Percentiles rank a stretch among this genome's conserved stretches.
Evolutionary conservation across 1,284 basidiomycete species (phyloP).

Genomic region (Apiotrichum gamsii): DNA sequence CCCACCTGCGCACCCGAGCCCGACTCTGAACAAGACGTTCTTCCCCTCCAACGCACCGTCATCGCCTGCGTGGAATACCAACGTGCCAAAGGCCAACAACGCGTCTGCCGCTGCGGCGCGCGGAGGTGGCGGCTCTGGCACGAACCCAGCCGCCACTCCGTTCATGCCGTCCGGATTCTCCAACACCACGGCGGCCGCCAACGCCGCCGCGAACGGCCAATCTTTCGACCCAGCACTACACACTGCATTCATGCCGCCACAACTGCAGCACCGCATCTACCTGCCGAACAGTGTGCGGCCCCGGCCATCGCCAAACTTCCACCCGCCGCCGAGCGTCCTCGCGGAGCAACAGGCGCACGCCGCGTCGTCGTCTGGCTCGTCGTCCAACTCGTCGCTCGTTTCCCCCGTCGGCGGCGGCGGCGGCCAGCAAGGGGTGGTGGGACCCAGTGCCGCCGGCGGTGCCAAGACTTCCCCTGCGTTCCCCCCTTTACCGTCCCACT

Average conservation of each 20-base stretch:
- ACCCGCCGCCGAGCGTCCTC: conserved; percentile 36
- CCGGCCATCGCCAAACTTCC: conserved; percentile 37
- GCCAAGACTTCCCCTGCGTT: conserved; percentile 25
- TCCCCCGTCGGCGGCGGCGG: not conserved
- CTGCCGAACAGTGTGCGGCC: conserved; percentile 39
- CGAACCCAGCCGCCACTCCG: conserved; percentile 35
- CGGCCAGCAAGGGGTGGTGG: too few relatives aligned
- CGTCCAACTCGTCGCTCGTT: not conserved
- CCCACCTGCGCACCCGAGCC: conserved; percentile 1
- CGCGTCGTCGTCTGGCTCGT: conserved; percentile 8
- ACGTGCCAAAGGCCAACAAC: conserved; percentile 1
- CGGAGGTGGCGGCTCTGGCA: conserved; percentile 9
- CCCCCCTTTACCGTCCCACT: conserved; percentile 36
- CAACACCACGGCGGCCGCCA: not conserved
- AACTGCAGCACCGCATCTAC: conserved; percentile 47
- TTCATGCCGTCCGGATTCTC: conserved; percentile 30
- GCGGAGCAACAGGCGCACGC: conserved; percentile 27
- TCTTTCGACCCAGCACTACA: conserved; percentile 26
- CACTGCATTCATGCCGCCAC: conserved; percentile 44
- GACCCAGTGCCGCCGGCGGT: not conserved
- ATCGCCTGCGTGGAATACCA: conserved; percentile 7
- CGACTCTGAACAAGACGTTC: conserved; percentile 3
- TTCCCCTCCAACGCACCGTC: conserved; percentile 3
- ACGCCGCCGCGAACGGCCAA: not conserved
- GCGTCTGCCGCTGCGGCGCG: not conserved